These are phyloP conservation scores for Barnettozyma salicaria DNA, from an alignment of 805 yeast species.

Conservation along the genomic window DNA sequence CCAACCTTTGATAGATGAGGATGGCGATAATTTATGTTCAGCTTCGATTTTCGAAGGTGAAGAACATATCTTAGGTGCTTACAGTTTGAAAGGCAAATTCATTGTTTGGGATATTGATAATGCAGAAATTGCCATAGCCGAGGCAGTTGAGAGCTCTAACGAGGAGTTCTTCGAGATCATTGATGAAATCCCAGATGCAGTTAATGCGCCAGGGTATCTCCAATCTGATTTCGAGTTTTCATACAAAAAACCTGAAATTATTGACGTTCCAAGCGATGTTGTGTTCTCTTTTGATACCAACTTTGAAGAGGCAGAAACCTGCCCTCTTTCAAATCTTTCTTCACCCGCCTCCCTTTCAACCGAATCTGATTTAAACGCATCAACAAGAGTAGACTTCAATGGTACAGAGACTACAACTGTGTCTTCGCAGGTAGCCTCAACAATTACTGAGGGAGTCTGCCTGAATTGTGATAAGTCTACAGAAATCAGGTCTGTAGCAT, in stretches of 20 bases:
- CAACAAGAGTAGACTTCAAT: too few species aligned
- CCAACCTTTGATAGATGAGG: conserved; percentile 6
- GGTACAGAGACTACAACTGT: too few species aligned
- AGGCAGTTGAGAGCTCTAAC: conserved; percentile 2
- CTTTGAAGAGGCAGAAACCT: too few species aligned
- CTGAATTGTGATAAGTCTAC: too few species aligned
- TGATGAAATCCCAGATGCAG: conserved; percentile 17
- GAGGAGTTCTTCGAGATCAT: conserved; percentile 14
- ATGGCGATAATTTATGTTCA: conserved; percentile 17
- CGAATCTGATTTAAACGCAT: too few species aligned
- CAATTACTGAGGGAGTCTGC: too few species aligned
- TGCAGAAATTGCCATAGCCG: conserved; percentile 17
- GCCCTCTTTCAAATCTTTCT: too few species aligned
- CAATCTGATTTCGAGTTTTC: neutral
- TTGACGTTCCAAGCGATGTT: neutral
- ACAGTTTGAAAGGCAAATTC: conserved; percentile 12
- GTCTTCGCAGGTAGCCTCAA: too few species aligned
- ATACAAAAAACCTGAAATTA: conserved; percentile 1
- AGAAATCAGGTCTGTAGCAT: too few species aligned
- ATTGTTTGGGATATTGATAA: conserved; percentile 19
- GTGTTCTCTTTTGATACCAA: neutral
- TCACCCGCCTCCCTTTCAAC: too few species aligned
- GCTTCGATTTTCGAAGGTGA: conserved; percentile 6
- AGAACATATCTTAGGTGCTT: conserved; percentile 12
- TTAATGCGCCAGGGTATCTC: conserved; percentile 8